A percentile compares a stretch with the other conserved stretches of the same genome.
These are phyloP conservation scores for Penicillium soppii DNA, from an alignment of 495 filamentous ascomycete genomes.

Conservation along the genomic window DNA sequence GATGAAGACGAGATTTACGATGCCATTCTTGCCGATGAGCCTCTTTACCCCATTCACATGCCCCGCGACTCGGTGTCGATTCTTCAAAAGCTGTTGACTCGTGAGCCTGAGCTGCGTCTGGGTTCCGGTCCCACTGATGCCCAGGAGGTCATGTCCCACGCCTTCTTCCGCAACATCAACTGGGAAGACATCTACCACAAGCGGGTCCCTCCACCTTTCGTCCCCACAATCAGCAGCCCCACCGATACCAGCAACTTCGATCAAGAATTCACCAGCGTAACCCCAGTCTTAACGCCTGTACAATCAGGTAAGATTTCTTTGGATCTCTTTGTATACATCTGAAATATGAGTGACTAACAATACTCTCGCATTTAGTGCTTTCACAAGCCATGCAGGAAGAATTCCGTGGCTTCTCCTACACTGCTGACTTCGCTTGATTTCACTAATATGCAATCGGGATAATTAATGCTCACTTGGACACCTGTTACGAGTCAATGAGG, in stretches of 20 bases:
- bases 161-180: slow-evolving; percentile 96
- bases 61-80: slow-evolving; percentile 97
- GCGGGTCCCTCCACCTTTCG: slow-evolving; percentile 81
- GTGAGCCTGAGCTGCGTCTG: slow-evolving; percentile 89
- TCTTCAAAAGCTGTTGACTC: slow-evolving; percentile 93
- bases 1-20: slow-evolving; percentile 99
- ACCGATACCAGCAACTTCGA: slow-evolving; percentile 99
- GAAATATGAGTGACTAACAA: slow-evolving; percentile 13
- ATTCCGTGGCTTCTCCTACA: slow-evolving; percentile 98
- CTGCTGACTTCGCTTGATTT: slow-evolving; percentile 65
- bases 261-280: slow-evolving; percentile 97
- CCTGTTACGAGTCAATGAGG: slow-evolving; percentile 6
- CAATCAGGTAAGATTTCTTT: slow-evolving; percentile 77
- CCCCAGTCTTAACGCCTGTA: slow-evolving; percentile 93
- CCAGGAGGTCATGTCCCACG: slow-evolving; percentile 98
- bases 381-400: slow-evolving; percentile 99
- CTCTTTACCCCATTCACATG: slow-evolving; percentile 98
- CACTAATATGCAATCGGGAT: slow-evolving; percentile 11
- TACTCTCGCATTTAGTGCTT: slow-evolving; percentile 61
- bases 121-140: slow-evolving; percentile 96
- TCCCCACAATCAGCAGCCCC: slow-evolving; percentile 81
- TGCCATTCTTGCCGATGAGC: slow-evolving; percentile 96
- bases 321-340: neutral
- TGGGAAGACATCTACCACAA: slow-evolving; percentile 99
- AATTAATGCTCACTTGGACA: slow-evolving; percentile 11